phyloP scores from a whole-genome alignment of 106 monocot genomes.

The Dioscorea alata region DNA sequence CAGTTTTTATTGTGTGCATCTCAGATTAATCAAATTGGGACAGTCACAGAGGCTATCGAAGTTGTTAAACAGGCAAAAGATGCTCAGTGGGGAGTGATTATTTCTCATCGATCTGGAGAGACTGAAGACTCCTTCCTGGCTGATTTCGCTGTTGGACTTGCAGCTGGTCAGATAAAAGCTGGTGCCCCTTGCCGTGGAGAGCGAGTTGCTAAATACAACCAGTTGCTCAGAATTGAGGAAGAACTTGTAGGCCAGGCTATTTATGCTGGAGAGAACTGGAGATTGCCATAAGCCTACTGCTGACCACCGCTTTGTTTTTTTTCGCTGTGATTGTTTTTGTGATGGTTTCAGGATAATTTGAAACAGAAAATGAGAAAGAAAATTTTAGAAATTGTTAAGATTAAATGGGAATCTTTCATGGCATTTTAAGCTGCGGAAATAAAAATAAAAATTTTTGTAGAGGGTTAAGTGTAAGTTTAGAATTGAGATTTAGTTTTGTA shows the following conservation, averaged over 20 bases:
- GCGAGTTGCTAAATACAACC: constrained; percentile 82
- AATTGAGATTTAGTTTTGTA: no score
- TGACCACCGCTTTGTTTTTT: no score
- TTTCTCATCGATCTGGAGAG: constrained; percentile 78
- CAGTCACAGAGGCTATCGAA: constrained; percentile 93
- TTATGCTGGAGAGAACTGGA: constrained; percentile 88
- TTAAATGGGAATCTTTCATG: no score
- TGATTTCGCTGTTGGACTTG: constrained; percentile 86
- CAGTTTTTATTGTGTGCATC: not conserved
- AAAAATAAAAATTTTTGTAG: no score
- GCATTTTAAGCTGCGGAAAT: no score
- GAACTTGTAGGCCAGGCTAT: constrained; percentile 73
- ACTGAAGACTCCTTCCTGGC: constrained; percentile 93
- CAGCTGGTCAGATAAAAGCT: constrained; percentile 75
- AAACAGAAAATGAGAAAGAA: no score
- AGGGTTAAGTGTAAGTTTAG: no score
- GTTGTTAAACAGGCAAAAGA: constrained; percentile 88
- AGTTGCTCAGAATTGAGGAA: constrained; percentile 90
- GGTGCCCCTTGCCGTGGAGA: constrained; percentile 93
- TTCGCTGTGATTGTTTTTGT: no score
- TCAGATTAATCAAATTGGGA: constrained; percentile 92
- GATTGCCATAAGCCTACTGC: constrained; percentile 18
- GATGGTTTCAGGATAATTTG: no score
- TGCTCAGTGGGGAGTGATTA: constrained; percentile 80
- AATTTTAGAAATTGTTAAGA: no score